phyloP scores from a whole-genome alignment of 208 protist species.

The Balamuthia mandrillaris region DNA sequence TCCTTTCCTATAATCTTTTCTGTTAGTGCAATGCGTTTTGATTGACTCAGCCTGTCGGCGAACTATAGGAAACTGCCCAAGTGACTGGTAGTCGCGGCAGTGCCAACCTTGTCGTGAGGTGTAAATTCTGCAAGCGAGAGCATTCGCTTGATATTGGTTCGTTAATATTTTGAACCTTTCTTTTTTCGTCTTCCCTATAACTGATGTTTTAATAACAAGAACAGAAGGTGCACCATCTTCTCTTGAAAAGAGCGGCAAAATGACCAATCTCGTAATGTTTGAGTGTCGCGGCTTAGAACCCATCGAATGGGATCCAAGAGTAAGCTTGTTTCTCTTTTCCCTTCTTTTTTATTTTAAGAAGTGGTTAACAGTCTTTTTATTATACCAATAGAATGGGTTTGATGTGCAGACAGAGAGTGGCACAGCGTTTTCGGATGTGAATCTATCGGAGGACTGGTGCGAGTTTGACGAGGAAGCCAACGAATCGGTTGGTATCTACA shows the following conservation, averaged over 20 bases:
- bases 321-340: neutral
- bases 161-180: neutral
- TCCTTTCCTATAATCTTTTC: too few species aligned
- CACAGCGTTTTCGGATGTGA: neutral
- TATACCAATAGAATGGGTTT: neutral
- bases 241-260: neutral
- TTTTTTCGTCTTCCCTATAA: neutral
- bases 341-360: neutral
- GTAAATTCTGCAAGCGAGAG: neutral
- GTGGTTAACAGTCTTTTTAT: neutral
- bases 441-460: constrained; percentile 27
- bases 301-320: neutral
- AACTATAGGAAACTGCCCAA: neutral
- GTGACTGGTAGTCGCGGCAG: neutral
- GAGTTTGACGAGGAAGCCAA: constrained; percentile 9
- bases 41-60: neutral
- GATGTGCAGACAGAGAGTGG: neutral
- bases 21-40: neutral
- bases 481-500: neutral
- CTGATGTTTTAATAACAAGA: too few species aligned
- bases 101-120: constrained; percentile 6
- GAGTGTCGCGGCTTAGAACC: constrained; percentile 21
- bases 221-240: neutral
- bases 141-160: neutral
- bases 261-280: neutral